Evolutionary conservation across 345 rosid species (phyloP).

Genomic region (Eucalyptus sideroxylon): DNA sequence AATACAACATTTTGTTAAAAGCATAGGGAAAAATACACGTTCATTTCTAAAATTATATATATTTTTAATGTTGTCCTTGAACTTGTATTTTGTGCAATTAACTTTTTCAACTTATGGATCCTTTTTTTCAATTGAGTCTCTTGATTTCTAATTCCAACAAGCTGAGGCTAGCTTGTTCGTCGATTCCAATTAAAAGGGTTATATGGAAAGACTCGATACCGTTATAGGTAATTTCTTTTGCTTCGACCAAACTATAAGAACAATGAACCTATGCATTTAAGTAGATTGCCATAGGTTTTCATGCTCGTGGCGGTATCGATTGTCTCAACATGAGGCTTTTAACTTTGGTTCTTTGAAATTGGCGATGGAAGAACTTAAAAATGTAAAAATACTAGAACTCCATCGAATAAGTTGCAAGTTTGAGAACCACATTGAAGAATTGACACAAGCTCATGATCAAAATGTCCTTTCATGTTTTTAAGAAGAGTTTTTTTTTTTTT

Average conservation of each 20-base stretch:
- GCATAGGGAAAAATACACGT: background rate
- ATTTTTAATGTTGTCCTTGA: background rate
- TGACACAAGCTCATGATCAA: fast-evolving
- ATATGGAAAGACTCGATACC: background rate
- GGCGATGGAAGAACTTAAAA: background rate
- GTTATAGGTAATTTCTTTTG: background rate
- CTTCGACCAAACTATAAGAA: background rate
- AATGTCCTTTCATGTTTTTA: background rate
- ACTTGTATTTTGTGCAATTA: background rate
- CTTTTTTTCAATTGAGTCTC: background rate
- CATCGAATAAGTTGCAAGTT: background rate
- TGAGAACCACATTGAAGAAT: background rate
- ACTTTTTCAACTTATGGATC: background rate
- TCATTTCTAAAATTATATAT: background rate
- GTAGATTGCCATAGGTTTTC: background rate
- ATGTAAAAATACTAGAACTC: background rate
- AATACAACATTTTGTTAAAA: background rate
- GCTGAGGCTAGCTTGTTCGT: background rate
- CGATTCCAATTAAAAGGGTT: background rate
- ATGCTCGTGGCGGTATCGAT: background rate
- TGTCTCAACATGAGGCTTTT: background rate
- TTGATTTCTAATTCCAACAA: background rate
- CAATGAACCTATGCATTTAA: background rate
- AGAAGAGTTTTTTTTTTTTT: background rate
- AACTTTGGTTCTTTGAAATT: background rate